phyloP scores from a whole-genome alignment of 2,329 filamentous ascomycete species.

The Cladophialophora bantiana region DNA sequence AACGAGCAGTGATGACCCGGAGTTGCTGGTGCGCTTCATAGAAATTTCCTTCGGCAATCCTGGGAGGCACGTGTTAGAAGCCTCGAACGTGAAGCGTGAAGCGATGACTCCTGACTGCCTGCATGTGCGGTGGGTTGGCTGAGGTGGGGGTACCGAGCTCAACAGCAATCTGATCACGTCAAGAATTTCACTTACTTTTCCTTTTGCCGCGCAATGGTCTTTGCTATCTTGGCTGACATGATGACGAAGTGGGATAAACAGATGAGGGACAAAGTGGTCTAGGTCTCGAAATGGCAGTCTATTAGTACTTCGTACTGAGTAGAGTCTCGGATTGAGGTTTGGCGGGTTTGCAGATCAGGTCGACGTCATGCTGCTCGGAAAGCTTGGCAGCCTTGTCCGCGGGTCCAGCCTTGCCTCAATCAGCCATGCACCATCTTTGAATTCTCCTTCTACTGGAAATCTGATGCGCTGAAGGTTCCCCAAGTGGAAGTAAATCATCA shows the following conservation, averaged over 20 bases:
- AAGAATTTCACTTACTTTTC: slow-evolving; percentile 64
- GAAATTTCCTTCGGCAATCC: slow-evolving; percentile 88
- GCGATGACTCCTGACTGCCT: neutral
- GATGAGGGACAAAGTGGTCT: neutral
- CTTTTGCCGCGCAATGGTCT: slow-evolving; percentile 77
- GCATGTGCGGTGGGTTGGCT: neutral
- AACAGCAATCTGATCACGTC: neutral
- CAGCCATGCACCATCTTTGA: too few species aligned
- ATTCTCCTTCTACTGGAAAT: neutral
- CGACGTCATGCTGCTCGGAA: slow-evolving; percentile 8
- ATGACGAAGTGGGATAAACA: neutral
- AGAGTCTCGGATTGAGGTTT: slow-evolving; percentile 3
- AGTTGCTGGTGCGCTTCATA: slow-evolving; percentile 99
- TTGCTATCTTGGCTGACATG: slow-evolving; percentile 67
- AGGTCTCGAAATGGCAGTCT: neutral
- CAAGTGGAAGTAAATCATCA: slow-evolving; percentile 14
- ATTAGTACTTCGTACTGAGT: neutral
- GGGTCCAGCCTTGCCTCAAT: slow-evolving; percentile 16
- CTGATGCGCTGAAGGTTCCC: neutral
- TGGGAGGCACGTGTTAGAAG: slow-evolving; percentile 44
- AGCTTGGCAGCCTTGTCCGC: slow-evolving; percentile 2
- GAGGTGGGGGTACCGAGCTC: neutral
- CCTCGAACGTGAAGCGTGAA: slow-evolving; percentile 5
- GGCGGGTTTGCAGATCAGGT: neutral
- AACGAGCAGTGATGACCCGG: slow-evolving; percentile 90